Percentiles rank a stretch among this genome's conserved stretches.
Conservation (phyloP, 768 basidiomycete species). For the Psilocybe cubensis region DNA sequence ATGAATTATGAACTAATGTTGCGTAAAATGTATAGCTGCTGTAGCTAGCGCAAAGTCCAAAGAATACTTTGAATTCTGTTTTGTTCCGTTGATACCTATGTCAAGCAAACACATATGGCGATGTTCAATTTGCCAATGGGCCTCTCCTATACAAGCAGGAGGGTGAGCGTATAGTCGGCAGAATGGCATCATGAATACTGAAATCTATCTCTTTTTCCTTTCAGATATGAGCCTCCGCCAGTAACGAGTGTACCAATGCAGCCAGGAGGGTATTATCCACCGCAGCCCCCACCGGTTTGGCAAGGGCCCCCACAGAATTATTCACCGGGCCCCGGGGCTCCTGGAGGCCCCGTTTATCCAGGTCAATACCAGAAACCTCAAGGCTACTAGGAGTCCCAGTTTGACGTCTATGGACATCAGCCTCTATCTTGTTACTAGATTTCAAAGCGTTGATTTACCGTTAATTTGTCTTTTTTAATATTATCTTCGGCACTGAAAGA, state of each 20-base stretch:
- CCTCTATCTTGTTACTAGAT: too few species aligned
- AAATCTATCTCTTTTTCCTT: background rate
- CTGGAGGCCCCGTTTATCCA: background rate
- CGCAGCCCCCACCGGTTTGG: slow-evolving; percentile 19
- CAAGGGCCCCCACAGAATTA: slow-evolving; percentile 14
- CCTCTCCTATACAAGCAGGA: slow-evolving; percentile 52
- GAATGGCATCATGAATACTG: background rate
- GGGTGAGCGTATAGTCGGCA: slow-evolving; percentile 25
- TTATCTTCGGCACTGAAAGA: background rate
- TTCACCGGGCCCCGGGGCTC: slow-evolving; percentile 8
- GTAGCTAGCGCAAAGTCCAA: slow-evolving; percentile 61
- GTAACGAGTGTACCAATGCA: slow-evolving; percentile 16
- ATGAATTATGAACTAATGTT: slow-evolving; percentile 5
- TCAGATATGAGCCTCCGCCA: slow-evolving; percentile 29
- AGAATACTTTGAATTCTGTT: slow-evolving; percentile 70
- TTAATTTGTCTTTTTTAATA: background rate
- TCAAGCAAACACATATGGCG: slow-evolving; percentile 61
- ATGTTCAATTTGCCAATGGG: slow-evolving; percentile 70
- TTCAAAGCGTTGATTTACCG: background rate
- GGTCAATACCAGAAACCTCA: slow-evolving; percentile 4
- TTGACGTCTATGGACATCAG: too few species aligned
- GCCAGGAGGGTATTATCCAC: slow-evolving; percentile 23
- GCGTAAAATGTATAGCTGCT: slow-evolving; percentile 39
- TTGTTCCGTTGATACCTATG: slow-evolving; percentile 68
- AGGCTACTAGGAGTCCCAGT: background rate